Conservation (phyloP, 192 early-diverging fungal species). For the Spizellomyces punctatus region DNA sequence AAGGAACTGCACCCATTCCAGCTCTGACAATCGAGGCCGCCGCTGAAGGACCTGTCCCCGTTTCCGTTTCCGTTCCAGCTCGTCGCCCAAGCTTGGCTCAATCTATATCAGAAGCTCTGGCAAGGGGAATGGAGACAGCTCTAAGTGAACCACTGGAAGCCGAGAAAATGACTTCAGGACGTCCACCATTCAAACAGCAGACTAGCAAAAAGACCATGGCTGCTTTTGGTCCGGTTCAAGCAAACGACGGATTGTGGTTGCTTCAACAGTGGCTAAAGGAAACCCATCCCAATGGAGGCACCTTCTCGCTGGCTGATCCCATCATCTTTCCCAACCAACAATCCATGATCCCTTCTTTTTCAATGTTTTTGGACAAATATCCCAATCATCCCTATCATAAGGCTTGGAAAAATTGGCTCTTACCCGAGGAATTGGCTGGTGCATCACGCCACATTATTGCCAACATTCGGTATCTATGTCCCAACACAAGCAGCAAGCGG, state of each 20-base stretch:
- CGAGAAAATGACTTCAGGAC: background rate
- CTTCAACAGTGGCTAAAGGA: slow-evolving; percentile 9
- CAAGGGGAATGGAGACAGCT: background rate
- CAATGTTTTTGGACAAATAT: background rate
- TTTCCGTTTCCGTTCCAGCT: background rate
- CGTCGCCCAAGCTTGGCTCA: no score
- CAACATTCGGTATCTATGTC: no score
- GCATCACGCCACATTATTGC: no score
- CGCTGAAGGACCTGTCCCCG: background rate
- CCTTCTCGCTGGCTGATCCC: background rate
- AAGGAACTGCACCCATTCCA: background rate
- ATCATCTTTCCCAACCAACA: background rate
- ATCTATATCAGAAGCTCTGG: no score
- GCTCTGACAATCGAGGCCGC: background rate
- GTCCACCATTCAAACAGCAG: background rate
- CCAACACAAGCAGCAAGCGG: no score
- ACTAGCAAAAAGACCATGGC: no score
- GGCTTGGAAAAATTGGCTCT: no score
- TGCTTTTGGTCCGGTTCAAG: slow-evolving; percentile 1
- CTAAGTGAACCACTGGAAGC: background rate
- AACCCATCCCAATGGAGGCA: background rate
- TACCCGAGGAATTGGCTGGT: no score
- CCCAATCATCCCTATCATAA: background rate
- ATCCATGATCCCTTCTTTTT: background rate
- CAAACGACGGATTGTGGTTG: slow-evolving; percentile 5